A percentile compares a stretch with the other conserved stretches of the same genome.
phyloP scores from a whole-genome alignment of 305 asterid genomes.

The Fraxinus greggii region DNA sequence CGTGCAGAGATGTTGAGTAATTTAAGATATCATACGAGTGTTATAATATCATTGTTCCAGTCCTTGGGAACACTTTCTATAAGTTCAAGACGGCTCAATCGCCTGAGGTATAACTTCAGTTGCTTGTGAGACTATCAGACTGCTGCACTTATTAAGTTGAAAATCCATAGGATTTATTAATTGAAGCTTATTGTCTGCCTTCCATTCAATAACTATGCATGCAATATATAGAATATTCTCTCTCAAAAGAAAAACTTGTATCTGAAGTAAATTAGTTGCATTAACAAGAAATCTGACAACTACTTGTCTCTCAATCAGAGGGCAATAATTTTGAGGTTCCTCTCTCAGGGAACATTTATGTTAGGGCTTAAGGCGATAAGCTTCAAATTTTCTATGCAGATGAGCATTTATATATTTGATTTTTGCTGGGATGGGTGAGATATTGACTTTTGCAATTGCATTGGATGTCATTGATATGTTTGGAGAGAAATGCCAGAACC shows the following conservation, averaged over 20 bases:
- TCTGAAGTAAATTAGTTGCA: not conserved
- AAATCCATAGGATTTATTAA: not conserved
- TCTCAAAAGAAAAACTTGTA: not conserved
- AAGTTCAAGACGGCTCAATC: slow-evolving; percentile 94
- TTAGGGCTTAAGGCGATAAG: not conserved
- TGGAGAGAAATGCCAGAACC: not conserved
- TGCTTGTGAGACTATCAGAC: slow-evolving; percentile 1
- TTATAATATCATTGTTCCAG: slow-evolving; percentile 89
- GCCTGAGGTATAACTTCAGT: slow-evolving; percentile 70
- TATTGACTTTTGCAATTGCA: not conserved
- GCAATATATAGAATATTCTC: not conserved
- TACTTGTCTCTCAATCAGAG: slow-evolving; percentile 5
- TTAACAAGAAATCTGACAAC: not conserved
- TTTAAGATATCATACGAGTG: slow-evolving; percentile 98
- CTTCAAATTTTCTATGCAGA: not conserved
- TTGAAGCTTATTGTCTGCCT: slow-evolving; percentile 10
- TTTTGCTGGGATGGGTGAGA: not conserved
- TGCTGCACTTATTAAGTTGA: slow-evolving; percentile 1
- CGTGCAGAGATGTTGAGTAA: slow-evolving; percentile 99
- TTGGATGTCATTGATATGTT: not conserved
- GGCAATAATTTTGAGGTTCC: not conserved
- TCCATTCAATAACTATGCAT: not conserved
- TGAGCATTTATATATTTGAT: not conserved
- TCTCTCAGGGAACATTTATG: not conserved
- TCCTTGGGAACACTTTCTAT: slow-evolving; percentile 94